Evolutionary conservation across 371 early-diverging fungal genomes (phyloP).

Genomic region (Mucor piriformis): DNA sequence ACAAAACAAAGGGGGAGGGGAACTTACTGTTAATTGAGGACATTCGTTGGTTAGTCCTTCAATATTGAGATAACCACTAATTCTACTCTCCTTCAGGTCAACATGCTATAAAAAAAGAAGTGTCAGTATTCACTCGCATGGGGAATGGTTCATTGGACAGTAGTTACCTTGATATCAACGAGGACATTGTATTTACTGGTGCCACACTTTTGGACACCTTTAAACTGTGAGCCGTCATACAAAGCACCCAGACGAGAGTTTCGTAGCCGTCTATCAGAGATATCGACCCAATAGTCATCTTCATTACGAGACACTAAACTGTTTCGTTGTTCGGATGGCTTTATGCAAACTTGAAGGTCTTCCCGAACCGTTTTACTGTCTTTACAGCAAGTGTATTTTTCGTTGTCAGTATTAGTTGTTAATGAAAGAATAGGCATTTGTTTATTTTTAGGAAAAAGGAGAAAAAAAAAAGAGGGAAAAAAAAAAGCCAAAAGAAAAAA

Average conservation of each 20-base stretch:
- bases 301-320: conserved; percentile 31
- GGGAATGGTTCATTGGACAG: background rate
- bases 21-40: conserved; percentile 47
- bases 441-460: conserved; percentile 1
- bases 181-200: conserved; percentile 69
- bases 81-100: conserved; percentile 68
- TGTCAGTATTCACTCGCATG: background rate
- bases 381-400: background rate
- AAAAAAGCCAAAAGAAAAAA: conserved; percentile 10
- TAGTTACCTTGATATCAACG: conserved; percentile 81
- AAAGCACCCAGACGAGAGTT: conserved; percentile 47
- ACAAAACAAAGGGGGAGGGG: background rate
- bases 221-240: conserved; percentile 71
- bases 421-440: conserved; percentile 19
- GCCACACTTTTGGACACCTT: conserved; percentile 74
- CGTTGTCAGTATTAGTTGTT: background rate
- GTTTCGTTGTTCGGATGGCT: background rate
- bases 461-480: conserved; percentile 7
- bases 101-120: conserved; percentile 60
- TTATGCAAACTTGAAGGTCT: background rate
- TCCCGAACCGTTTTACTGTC: background rate
- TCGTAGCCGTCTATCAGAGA: conserved; percentile 38
- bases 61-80: conserved; percentile 84
- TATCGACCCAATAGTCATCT: conserved; percentile 43
- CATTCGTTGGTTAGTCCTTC: conserved; percentile 80